These are phyloP conservation scores for Pseudopyrenochaeta lycopersici DNA, from an alignment of 2,329 filamentous ascomycete genomes.

Conservation along the genomic window DNA sequence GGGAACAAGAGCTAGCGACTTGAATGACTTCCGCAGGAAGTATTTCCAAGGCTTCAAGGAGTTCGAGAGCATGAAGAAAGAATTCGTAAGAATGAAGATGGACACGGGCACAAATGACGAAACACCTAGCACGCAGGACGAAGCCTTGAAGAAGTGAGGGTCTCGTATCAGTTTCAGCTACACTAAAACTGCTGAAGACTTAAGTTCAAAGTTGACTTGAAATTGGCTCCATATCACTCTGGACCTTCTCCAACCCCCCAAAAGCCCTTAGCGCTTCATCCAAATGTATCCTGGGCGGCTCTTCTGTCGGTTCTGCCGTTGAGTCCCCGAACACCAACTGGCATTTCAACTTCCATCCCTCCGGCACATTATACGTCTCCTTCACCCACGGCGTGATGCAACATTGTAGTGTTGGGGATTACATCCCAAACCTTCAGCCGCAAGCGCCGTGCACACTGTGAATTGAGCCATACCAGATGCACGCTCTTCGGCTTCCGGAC, in stretches of 20 bases:
- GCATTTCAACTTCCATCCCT: conserved; percentile 29
- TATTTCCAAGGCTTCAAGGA: conserved; percentile 54
- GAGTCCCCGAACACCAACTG: conserved; percentile 45
- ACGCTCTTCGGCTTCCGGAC: conserved; percentile 33
- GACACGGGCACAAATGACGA: neutral
- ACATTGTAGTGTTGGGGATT: conserved; percentile 41
- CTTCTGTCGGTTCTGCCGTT: conserved; percentile 34
- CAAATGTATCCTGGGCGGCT: conserved; percentile 36
- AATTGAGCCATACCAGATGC: conserved; percentile 34
- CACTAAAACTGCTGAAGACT: too few relatives aligned
- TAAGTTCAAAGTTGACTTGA: neutral
- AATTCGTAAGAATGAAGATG: conserved; percentile 35
- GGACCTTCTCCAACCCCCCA: conserved; percentile 11
- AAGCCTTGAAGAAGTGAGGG: too few relatives aligned
- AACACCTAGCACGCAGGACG: too few relatives aligned
- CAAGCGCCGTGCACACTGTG: conserved; percentile 39
- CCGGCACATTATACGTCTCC: conserved; percentile 34
- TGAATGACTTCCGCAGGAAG: conserved; percentile 73
- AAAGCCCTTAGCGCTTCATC: conserved; percentile 39
- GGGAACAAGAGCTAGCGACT: conserved; percentile 68
- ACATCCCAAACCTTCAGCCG: conserved; percentile 34
- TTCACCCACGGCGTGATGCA: conserved; percentile 30
- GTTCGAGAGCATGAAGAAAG: conserved; percentile 41
- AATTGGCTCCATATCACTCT: too few relatives aligned
- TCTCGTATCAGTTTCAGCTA: too few relatives aligned